A percentile compares a stretch with the other conserved stretches of the same genome.
Conservation (phyloP, 345 rosid species). For the Hevea brasiliensis region DNA sequence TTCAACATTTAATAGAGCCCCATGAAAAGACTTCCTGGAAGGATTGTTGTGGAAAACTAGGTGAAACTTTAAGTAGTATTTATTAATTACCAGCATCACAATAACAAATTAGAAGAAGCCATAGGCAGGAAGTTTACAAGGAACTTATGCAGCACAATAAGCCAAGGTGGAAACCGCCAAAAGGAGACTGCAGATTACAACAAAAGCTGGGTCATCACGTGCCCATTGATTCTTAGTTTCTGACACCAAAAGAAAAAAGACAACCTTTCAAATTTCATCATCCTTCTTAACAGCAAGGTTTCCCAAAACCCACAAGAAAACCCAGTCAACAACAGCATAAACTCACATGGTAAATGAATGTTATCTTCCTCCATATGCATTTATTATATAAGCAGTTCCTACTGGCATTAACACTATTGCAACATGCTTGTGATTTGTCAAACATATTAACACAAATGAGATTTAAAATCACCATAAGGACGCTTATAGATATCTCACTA, state of each 20-base stretch:
- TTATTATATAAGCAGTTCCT: background rate
- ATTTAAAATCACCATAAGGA: background rate
- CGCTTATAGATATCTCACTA: background rate
- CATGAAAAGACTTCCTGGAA: background rate
- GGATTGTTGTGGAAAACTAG: background rate
- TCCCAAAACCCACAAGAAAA: background rate
- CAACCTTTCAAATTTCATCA: slow-evolving; percentile 5
- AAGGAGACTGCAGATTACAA: slow-evolving; percentile 90
- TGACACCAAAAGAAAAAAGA: slow-evolving; percentile 37
- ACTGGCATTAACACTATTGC: background rate
- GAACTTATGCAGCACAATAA: slow-evolving; percentile 95
- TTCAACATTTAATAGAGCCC: background rate
- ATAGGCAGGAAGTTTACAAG: background rate
- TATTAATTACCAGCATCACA: background rate
- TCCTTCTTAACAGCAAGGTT: background rate
- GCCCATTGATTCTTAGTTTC: slow-evolving; percentile 99
- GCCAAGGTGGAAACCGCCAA: slow-evolving; percentile 78
- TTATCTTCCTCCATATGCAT: background rate
- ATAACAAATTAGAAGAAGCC: background rate
- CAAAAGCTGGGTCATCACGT: slow-evolving; percentile 99
- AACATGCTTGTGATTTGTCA: background rate
- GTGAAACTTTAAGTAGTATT: background rate
- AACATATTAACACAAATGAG: background rate
- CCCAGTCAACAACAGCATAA: background rate
- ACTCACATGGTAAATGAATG: background rate